These are phyloP conservation scores for Verruconis gallopava DNA, from an alignment of 2,329 filamentous ascomycete species.

Conservation along the genomic window DNA sequence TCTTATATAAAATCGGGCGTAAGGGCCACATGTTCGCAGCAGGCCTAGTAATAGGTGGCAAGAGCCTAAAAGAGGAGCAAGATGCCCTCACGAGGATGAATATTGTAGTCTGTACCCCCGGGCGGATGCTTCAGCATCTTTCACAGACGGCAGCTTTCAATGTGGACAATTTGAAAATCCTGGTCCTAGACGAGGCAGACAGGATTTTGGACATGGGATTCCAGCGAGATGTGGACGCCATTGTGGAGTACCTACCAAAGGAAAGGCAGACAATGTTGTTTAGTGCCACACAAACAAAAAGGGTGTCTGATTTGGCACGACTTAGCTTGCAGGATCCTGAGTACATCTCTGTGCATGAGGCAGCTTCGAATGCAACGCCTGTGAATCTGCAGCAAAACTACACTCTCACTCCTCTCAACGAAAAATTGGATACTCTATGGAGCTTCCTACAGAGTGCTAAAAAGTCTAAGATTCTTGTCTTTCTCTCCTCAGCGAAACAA, in stretches of 20 bases:
- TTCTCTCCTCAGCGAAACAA: slow-evolving; percentile 89
- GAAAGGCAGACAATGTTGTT: slow-evolving; percentile 86
- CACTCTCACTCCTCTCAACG: slow-evolving; percentile 66
- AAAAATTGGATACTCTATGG: slow-evolving; percentile 86
- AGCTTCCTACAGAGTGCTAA: slow-evolving; percentile 85
- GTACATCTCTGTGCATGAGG: slow-evolving; percentile 88
- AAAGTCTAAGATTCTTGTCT: slow-evolving; percentile 90
- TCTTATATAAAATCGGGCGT: slow-evolving; percentile 77
- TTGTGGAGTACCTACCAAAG: slow-evolving; percentile 79
- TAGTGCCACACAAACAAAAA: slow-evolving; percentile 90
- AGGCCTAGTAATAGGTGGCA: slow-evolving; percentile 85
- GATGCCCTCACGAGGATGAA: slow-evolving; percentile 86
- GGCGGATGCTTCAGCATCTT: slow-evolving; percentile 87
- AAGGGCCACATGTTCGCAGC: slow-evolving; percentile 79
- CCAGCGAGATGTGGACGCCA: slow-evolving; percentile 76
- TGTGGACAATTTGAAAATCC: slow-evolving; percentile 78
- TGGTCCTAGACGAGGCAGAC: slow-evolving; percentile 92
- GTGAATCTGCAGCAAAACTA: slow-evolving; percentile 82
- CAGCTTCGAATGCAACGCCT: slow-evolving; percentile 67
- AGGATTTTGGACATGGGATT: slow-evolving; percentile 98
- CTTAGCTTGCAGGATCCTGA: slow-evolving; percentile 82
- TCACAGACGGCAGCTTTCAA: slow-evolving; percentile 87
- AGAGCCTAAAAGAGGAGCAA: slow-evolving; percentile 75
- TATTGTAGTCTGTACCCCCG: slow-evolving; percentile 89
- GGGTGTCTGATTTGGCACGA: slow-evolving; percentile 80